A percentile compares a stretch with the other conserved stretches of the same genome.
Conservation (phyloP, 164 flowering plant genomes). For the Houttuynia cordata region DNA sequence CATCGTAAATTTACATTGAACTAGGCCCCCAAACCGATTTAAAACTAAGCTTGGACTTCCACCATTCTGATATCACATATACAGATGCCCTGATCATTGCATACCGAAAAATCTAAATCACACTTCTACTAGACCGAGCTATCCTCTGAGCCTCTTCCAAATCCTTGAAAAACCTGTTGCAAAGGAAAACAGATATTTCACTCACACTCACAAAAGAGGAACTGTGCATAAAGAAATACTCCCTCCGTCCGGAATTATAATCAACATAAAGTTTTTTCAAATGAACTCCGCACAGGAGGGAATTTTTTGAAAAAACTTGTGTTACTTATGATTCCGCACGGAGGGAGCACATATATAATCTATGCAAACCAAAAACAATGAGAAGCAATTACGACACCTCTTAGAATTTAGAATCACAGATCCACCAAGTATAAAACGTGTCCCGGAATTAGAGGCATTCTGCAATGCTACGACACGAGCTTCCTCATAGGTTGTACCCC, state of each 20-base stretch:
- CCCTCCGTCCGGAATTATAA: too few species aligned
- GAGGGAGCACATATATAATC: neutral
- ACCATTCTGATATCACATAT: too few species aligned
- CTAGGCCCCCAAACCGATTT: too few species aligned
- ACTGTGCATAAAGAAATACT: neutral
- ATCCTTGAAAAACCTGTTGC: slow-evolving; percentile 24
- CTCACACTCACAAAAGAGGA: neutral
- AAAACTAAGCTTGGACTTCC: too few species aligned
- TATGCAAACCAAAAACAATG: too few species aligned
- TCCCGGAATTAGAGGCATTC: slow-evolving; percentile 69
- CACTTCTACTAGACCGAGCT: slow-evolving; percentile 10
- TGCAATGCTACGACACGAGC: slow-evolving; percentile 75
- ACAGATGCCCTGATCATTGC: too few species aligned
- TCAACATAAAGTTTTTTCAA: too few species aligned
- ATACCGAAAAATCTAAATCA: neutral
- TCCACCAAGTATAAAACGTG: slow-evolving; percentile 93
- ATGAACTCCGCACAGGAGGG: too few species aligned
- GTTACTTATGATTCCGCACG: too few species aligned
- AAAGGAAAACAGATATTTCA: neutral
- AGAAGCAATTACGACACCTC: slow-evolving; percentile 26
- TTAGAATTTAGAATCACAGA: slow-evolving; percentile 80
- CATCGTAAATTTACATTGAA: too few species aligned
- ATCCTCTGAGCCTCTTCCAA: slow-evolving; percentile 33
- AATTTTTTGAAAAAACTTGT: too few species aligned
- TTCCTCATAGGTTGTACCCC: slow-evolving; percentile 96